phyloP scores from a whole-genome alignment of 495 filamentous ascomycete species.

The Neurospora discreta region DNA sequence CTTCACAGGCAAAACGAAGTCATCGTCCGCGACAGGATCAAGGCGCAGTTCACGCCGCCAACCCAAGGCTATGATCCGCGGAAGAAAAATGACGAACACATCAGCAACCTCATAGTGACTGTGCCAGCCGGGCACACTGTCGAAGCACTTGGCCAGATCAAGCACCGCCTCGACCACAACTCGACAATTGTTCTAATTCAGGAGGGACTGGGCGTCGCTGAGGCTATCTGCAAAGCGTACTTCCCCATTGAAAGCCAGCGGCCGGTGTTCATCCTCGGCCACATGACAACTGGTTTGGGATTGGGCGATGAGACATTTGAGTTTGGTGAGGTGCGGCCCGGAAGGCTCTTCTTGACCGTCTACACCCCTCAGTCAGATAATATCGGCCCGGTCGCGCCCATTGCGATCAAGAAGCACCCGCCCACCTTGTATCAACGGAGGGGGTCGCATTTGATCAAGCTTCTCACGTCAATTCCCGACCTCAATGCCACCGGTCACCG shows the following conservation, averaged over 20 bases:
- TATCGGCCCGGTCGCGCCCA: not conserved
- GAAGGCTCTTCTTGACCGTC: slow-evolving; percentile 18
- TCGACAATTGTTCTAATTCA: slow-evolving; percentile 75
- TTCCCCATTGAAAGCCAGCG: slow-evolving; percentile 54
- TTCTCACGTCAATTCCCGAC: slow-evolving; percentile 17
- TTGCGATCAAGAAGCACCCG: slow-evolving; percentile 10
- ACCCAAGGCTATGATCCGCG: not conserved
- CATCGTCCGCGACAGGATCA: slow-evolving; percentile 8
- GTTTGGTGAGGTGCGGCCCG: slow-evolving; percentile 45
- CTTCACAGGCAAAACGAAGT: slow-evolving; percentile 7
- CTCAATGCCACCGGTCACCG: slow-evolving; percentile 18
- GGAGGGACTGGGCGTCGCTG: slow-evolving; percentile 71
- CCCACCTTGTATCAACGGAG: slow-evolving; percentile 13
- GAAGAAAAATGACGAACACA: slow-evolving; percentile 27
- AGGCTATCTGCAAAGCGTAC: slow-evolving; percentile 54
- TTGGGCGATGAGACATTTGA: slow-evolving; percentile 39
- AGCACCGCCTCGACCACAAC: slow-evolving; percentile 52
- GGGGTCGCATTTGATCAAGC: slow-evolving; percentile 17
- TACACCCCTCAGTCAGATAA: not conserved
- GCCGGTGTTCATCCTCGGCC: slow-evolving; percentile 66
- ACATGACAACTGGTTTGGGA: slow-evolving; percentile 52
- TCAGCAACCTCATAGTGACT: slow-evolving; percentile 70
- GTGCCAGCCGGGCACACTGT: slow-evolving; percentile 46
- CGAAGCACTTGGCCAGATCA: slow-evolving; percentile 44
- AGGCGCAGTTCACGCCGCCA: slow-evolving; percentile 8